phyloP scores from a whole-genome alignment of 164 flowering plant genomes.

The Liriodendron chinense region DNA sequence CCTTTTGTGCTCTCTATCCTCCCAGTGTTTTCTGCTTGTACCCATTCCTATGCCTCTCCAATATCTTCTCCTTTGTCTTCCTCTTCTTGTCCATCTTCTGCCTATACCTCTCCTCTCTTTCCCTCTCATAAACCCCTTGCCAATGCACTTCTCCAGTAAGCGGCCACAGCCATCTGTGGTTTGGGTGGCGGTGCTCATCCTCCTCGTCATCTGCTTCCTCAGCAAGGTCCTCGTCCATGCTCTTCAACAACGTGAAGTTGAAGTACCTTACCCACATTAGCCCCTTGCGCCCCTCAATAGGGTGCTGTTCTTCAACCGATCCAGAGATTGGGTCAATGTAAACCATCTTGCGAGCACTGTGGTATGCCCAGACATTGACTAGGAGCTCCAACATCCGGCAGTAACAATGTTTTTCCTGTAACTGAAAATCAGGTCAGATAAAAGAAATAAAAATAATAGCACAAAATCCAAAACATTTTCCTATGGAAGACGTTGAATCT shows the following conservation, averaged over 20 bases:
- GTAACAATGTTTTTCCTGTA: conserved; percentile 80
- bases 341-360: conserved; percentile 81
- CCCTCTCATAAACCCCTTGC: conserved; percentile 89
- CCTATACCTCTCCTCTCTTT: conserved; percentile 85
- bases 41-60: conserved; percentile 69
- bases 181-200: conserved; percentile 67
- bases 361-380: conserved; percentile 97
- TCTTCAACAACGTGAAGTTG: conserved; percentile 69
- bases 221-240: conserved; percentile 97
- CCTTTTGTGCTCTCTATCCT: conserved; percentile 8
- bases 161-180: conserved; percentile 87
- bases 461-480: background rate
- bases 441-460: background rate
- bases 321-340: conserved; percentile 82
- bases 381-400: conserved; percentile 83
- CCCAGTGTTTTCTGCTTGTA: conserved; percentile 84
- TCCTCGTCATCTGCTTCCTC: conserved; percentile 93
- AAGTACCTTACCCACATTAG: conserved; percentile 83
- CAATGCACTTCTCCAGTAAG: conserved; percentile 91
- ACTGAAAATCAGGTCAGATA: conserved; percentile 1
- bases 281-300: conserved; percentile 59
- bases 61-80: conserved; percentile 58
- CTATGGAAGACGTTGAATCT: background rate
- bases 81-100: conserved; percentile 91
- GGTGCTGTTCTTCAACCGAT: conserved; percentile 74